These are phyloP conservation scores for Syncephalis fuscata DNA, from an alignment of 371 early-diverging fungal species.

Conservation along the genomic window DNA sequence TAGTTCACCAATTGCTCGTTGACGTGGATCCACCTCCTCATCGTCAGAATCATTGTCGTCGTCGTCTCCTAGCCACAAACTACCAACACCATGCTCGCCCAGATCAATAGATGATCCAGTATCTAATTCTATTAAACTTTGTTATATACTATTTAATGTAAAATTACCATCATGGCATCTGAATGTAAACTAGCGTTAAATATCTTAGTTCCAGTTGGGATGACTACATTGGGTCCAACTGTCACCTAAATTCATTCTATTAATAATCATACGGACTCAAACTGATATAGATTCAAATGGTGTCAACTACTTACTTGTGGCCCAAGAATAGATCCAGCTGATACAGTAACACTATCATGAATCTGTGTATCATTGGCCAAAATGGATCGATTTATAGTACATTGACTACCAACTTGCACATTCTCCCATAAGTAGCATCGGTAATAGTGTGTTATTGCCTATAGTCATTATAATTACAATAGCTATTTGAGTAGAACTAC, in stretches of 20 bases:
- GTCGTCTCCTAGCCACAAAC: slow-evolving; percentile 11
- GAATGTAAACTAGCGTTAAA: neutral
- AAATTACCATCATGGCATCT: too few relatives aligned
- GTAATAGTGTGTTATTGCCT: slow-evolving; percentile 44
- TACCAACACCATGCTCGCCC: too few relatives aligned
- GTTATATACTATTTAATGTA: too few relatives aligned
- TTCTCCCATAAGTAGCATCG: slow-evolving; percentile 77
- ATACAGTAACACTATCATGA: slow-evolving; percentile 38
- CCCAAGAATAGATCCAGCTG: slow-evolving; percentile 54
- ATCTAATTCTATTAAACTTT: too few relatives aligned
- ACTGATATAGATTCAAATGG: too few relatives aligned
- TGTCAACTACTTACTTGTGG: slow-evolving; percentile 21
- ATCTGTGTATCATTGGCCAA: slow-evolving; percentile 53
- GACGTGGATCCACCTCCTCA: slow-evolving; percentile 5
- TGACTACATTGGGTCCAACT: slow-evolving; percentile 54
- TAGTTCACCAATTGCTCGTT: slow-evolving; percentile 7
- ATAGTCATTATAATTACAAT: slow-evolving; percentile 15
- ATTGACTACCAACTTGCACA: slow-evolving; percentile 44
- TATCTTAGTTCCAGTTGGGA: slow-evolving; percentile 53
- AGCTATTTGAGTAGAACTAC: too few relatives aligned
- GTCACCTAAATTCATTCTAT: slow-evolving; percentile 22
- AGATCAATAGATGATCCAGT: neutral
- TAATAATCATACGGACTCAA: too few relatives aligned
- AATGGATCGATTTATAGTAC: slow-evolving; percentile 44
- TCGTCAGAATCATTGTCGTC: slow-evolving; percentile 16